These are phyloP conservation scores for Ogataea thermomethanolica DNA, from an alignment of 805 yeast genomes.

Conservation along the genomic window DNA sequence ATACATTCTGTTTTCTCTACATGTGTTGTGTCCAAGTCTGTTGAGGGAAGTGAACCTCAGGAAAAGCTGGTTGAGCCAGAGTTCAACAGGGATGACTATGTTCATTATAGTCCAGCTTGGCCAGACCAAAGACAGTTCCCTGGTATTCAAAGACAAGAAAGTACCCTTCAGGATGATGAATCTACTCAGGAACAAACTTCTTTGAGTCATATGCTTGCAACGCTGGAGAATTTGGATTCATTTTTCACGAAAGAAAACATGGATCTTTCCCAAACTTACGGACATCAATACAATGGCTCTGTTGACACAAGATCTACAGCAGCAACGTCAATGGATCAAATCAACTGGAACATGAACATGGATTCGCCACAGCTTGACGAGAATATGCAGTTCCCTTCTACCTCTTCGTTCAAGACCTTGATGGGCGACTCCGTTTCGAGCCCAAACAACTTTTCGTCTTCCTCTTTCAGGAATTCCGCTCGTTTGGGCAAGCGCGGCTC, in stretches of 20 bases:
- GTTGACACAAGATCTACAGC: constrained; percentile 57
- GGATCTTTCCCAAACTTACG: constrained; percentile 27
- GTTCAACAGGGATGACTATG: constrained; percentile 61
- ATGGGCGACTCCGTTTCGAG: constrained; percentile 45
- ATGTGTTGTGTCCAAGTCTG: constrained; percentile 50
- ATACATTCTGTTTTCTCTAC: constrained; percentile 94
- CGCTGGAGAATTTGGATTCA: constrained; percentile 82
- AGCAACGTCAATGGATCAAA: constrained; percentile 32
- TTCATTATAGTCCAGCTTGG: constrained; percentile 31
- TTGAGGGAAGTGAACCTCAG: constrained; percentile 39
- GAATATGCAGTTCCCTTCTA: constrained; percentile 40
- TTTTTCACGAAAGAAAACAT: constrained; percentile 68
- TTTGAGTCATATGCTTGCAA: constrained; percentile 88
- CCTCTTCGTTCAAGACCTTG: constrained; percentile 71
- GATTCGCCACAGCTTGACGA: constrained; percentile 30
- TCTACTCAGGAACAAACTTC: constrained; percentile 64
- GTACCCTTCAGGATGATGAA: constrained; percentile 38
- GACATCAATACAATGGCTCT: constrained; percentile 50
- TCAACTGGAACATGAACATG: constrained; percentile 25
- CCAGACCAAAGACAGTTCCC: constrained; percentile 30
- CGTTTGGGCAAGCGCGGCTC: constrained; percentile 22
- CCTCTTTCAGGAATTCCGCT: constrained; percentile 19
- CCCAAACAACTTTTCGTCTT: constrained; percentile 10
- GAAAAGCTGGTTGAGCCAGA: constrained; percentile 16
- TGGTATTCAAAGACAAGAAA: constrained; percentile 13